Percentiles rank a stretch among this genome's conserved stretches.
Evolutionary conservation across 2,329 filamentous ascomycete species (phyloP).

Genomic region (Venturia nashicola): DNA sequence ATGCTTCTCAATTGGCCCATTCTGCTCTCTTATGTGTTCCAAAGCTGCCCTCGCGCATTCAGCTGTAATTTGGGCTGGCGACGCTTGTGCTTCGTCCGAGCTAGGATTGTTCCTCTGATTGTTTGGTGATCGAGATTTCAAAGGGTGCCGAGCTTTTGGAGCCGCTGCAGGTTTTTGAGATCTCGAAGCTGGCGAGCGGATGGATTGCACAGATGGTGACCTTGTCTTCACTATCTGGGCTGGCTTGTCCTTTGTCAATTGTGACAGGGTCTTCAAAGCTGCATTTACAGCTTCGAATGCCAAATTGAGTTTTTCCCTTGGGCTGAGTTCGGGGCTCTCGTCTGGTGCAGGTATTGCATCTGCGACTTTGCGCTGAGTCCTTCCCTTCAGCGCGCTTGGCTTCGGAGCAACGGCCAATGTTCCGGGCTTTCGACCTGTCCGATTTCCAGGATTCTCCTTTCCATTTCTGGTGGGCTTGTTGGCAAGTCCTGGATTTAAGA

Average conservation of each 20-base stretch:
- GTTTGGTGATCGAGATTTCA: conserved; percentile 30
- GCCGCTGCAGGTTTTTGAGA: neutral
- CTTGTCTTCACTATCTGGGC: neutral
- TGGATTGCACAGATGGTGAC: neutral
- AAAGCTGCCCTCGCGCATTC: conserved; percentile 10
- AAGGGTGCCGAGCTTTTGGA: neutral
- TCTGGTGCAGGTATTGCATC: neutral
- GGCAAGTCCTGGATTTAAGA: neutral
- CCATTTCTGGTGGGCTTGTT: neutral
- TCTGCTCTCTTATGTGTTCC: conserved; percentile 10
- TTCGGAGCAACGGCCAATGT: conserved; percentile 1
- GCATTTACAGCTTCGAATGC: conserved; percentile 64
- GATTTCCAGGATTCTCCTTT: neutral
- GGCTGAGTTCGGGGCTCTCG: conserved; percentile 5
- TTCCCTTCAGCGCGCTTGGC: neutral
- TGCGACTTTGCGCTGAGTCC: neutral
- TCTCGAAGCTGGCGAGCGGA: neutral
- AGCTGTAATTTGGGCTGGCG: neutral
- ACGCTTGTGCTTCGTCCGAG: neutral
- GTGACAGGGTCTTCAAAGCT: conserved; percentile 55
- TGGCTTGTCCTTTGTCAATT: conserved; percentile 42
- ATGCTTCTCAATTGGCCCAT: conserved; percentile 10
- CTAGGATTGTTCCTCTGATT: conserved; percentile 16
- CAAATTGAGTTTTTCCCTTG: conserved; percentile 51
- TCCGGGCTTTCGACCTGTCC: neutral